phyloP scores from a whole-genome alignment of 768 basidiomycete genomes.

The Pseudohyphozyma bogoriensis region DNA sequence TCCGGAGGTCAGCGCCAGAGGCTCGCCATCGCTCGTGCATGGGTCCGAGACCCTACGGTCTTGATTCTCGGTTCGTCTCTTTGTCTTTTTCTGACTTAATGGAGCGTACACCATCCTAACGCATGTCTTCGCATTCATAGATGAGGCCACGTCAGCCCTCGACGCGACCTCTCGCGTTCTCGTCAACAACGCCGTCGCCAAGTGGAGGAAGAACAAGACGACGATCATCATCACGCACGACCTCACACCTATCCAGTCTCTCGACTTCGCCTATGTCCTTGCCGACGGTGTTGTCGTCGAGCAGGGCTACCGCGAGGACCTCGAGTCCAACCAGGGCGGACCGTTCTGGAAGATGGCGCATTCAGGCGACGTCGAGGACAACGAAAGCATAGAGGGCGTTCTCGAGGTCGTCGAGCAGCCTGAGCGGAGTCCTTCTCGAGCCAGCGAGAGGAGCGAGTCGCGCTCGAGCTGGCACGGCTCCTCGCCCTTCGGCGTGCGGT shows the following conservation, averaged over 20 bases:
- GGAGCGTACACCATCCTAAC: constrained; percentile 25
- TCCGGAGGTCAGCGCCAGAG: constrained; percentile 91
- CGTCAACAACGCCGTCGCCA: constrained; percentile 57
- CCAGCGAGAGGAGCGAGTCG: constrained; percentile 2
- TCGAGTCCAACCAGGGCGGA: constrained; percentile 51
- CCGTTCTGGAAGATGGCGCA: constrained; percentile 64
- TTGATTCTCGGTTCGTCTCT: constrained; percentile 68
- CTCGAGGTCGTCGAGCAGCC: constrained; percentile 13
- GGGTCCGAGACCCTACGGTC: constrained; percentile 72
- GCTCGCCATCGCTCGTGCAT: constrained; percentile 76
- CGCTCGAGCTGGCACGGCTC: constrained; percentile 6
- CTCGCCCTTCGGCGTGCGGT: constrained; percentile 5
- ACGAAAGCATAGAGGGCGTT: not conserved
- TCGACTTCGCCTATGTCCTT: constrained; percentile 90
- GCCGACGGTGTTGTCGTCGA: constrained; percentile 68
- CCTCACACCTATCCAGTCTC: constrained; percentile 60
- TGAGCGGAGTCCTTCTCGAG: not conserved
- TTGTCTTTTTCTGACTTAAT: not conserved
- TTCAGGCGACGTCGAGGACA: constrained; percentile 18
- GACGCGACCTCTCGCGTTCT: constrained; percentile 78
- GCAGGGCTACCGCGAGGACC: constrained; percentile 73
- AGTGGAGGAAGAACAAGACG: constrained; percentile 65
- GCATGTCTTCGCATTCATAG: constrained; percentile 31
- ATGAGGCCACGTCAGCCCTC: constrained; percentile 50
- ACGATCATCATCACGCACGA: constrained; percentile 96